Evolutionary conservation across 2,329 filamentous ascomycete species (phyloP).

Genomic region (Microdochium paspali): DNA sequence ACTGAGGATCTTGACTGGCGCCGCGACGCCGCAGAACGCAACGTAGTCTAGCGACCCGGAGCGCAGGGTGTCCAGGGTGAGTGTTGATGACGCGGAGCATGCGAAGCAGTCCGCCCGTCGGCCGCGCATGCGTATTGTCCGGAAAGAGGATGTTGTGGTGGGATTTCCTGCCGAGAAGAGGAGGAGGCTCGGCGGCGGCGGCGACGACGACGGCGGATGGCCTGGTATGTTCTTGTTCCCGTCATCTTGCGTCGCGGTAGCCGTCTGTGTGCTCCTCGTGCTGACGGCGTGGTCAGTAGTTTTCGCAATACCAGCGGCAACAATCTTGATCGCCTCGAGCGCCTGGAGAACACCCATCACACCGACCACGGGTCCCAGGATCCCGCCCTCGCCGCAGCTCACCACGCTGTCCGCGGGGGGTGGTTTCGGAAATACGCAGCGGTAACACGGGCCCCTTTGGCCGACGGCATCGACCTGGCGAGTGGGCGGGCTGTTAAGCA

Average conservation of each 20-base stretch:
- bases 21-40: slow-evolving; percentile 66
- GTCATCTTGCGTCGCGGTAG: too few species aligned
- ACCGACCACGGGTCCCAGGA: slow-evolving; percentile 86
- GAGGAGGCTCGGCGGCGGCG: slow-evolving; percentile 25
- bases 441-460: slow-evolving; percentile 73
- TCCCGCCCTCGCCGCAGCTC: slow-evolving; percentile 86
- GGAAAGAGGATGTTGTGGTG: slow-evolving; percentile 41
- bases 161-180: slow-evolving; percentile 37
- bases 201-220: slow-evolving; percentile 5
- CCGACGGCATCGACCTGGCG: slow-evolving; percentile 42
- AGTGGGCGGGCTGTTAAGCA: slow-evolving; percentile 72
- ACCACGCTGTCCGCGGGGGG: slow-evolving; percentile 75
- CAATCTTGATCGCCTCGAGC: slow-evolving; percentile 77
- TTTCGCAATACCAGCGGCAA: slow-evolving; percentile 34
- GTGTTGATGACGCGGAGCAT: slow-evolving; percentile 55
- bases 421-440: slow-evolving; percentile 83
- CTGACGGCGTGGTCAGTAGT: slow-evolving; percentile 5
- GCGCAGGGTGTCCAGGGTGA: slow-evolving; percentile 54
- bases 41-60: slow-evolving; percentile 71
- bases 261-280: too few species aligned
- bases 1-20: slow-evolving; percentile 44
- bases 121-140: slow-evolving; percentile 64
- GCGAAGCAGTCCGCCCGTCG: slow-evolving; percentile 64
- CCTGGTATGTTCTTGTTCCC: too few species aligned
- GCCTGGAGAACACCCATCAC: slow-evolving; percentile 91